Conservation (phyloP, 495 filamentous ascomycete species). For the Pyronema domesticum region DNA sequence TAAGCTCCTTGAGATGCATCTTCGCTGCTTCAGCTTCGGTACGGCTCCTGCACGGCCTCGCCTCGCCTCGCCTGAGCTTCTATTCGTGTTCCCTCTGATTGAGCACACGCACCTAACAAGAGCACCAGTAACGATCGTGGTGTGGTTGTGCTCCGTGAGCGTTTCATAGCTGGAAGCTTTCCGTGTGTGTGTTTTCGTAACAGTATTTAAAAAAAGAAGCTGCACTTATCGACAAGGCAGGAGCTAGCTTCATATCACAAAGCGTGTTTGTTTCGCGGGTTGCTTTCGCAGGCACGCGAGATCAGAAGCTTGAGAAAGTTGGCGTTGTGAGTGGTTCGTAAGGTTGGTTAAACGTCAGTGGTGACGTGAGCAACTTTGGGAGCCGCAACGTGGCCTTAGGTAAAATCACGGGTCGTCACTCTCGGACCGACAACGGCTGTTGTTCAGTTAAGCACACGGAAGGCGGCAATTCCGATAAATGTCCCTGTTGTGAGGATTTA, state of each 20-base stretch:
- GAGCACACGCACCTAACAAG: no score
- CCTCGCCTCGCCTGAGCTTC: no score
- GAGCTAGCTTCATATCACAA: background rate
- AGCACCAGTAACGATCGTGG: background rate
- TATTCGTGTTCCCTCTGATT: no score
- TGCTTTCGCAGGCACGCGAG: background rate
- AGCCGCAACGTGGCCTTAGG: slow-evolving; percentile 1
- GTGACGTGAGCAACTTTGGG: background rate
- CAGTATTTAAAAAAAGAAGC: background rate
- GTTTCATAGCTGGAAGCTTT: background rate
- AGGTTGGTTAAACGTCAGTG: background rate
- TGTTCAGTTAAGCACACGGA: no score
- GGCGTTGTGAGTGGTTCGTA: background rate
- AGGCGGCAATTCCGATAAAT: no score
- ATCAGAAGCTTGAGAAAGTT: background rate
- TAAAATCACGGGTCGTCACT: background rate
- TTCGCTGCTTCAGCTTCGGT: no score
- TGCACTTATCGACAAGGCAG: slow-evolving; percentile 4
- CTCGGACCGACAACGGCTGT: background rate
- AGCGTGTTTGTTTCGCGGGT: no score
- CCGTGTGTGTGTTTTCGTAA: background rate
- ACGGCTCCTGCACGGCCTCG: no score
- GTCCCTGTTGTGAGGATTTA: no score
- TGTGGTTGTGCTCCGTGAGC: background rate
- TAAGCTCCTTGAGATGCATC: no score